Evolutionary conservation across 1,284 basidiomycete species (phyloP), one percentile per base, ranked within the genome.

Genomic region (Trametes versicolor): DNA sequence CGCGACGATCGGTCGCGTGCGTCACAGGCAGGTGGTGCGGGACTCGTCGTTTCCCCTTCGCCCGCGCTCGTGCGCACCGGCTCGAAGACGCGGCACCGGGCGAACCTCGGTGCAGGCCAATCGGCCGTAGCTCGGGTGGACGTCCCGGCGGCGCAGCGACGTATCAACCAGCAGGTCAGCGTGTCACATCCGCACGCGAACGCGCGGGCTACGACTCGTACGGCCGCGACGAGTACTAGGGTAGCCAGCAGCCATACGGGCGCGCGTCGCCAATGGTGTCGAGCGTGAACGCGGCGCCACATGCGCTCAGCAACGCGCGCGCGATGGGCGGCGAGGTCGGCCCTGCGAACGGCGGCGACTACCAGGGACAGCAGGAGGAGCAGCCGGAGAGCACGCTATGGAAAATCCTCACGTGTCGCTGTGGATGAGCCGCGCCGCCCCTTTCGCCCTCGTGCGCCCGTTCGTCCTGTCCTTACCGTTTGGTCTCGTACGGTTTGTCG

Each of bases 211-310:
- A 85, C 75, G 89, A 92, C 70, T 85, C 71, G 49, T 75, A 73
- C 70, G 78, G 78, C 62, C 79, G 81, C 67, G 76, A 85, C 65
- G 78, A 80, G 47, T 84, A 84, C 70, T 81, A 82, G 47, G 77
- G 73, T 60, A 76, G 75, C 55, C 84, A 83, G 71, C 80, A 76
- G 64, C 75, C 71, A 50, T 93, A 93, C 71, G 90, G 89, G 25
- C 85, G 89, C 51, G 83, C 85, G 50, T 92, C 91, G 43, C 90
- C 90, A n/a, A 93, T 93, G 91, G 84, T 91, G 58, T 84, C 90
- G 41, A 87, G 81, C 64, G 83, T 84, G 53, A 85, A 83, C 52
- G 87, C 87, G 52, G 89, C 85, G 34, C 89, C 89, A 60, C 90
- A 89, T 34, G 90, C 89, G 47, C 76, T 92, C 64, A 92, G 87